Base-by-base conservation (phyloP, 2,329 filamentous ascomycete genomes). In the Pezicula rhizophila region DNA sequence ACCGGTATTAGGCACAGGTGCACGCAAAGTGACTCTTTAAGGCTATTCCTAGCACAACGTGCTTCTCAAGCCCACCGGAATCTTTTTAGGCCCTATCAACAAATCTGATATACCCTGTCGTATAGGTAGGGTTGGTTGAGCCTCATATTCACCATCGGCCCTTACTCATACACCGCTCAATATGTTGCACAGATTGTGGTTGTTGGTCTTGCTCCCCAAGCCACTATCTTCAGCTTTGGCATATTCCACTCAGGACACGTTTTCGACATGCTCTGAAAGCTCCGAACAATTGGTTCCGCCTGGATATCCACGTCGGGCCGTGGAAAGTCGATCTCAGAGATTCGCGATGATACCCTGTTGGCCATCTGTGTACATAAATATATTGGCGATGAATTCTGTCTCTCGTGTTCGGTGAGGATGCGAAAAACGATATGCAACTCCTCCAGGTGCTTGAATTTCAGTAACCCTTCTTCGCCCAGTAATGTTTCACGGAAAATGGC, bases 381-480 rank as follows among this genome's bases (percentile, higher is more conserved):
- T 31, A 12, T 11, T 31, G 23, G 23, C 6, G 23, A 23, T 23
- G 28, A 23, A 45, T 15, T 20, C 15, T 34, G 17, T 14, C 26
- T 8, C 25, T 46, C 35, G 8, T 46, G 17, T 20, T 15, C 33
- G 31, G 43, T 35, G n/a, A 37, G 15, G 17, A 46, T 35, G 12
- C 35, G 20, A 17, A 46, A 46, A 15, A 46, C 33, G 37, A 46
- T 46, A n/a, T 46, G 31, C 10, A 46, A n/a, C 31, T 37, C 35
- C n/a, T 38, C 31, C 33, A 46, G 34, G 5, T 37, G 17, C 31
- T 38, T 35, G 20, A 46, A 46, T 23, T 12, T 38, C 31, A 23
- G 33, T 11, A 46, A 38, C n/a, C 43, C 43, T 8, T 20, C 33
- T 17, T 38, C 14, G 8, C 43, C 33, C 15, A 37, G 28, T 25